Conservation (phyloP, 2,329 filamentous ascomycete genomes). For the Grosmannia serpens region DNA sequence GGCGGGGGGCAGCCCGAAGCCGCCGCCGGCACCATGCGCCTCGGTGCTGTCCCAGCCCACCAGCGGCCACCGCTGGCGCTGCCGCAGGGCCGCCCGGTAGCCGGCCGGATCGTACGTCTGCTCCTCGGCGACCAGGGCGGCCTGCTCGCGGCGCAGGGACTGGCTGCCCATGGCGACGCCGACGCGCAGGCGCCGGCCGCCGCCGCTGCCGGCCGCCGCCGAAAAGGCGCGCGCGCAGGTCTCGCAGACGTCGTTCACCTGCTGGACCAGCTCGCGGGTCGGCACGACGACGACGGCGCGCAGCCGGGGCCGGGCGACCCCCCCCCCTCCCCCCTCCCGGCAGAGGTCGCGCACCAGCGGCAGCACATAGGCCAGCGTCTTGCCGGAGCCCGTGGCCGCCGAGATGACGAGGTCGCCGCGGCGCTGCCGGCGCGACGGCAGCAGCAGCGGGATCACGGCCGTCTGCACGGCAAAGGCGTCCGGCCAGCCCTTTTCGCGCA, state of each 20-base stretch:
- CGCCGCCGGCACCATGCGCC: no score
- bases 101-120: slow-evolving; percentile 52
- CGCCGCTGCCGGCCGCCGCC: slow-evolving; percentile 24
- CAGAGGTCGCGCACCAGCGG: slow-evolving; percentile 73
- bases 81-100: slow-evolving; percentile 28
- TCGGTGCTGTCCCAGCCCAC: slow-evolving; percentile 1
- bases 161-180: slow-evolving; percentile 76
- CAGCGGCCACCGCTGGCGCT: slow-evolving; percentile 26
- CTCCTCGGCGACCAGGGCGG: slow-evolving; percentile 31
- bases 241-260: slow-evolving; percentile 70
- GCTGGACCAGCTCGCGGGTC: slow-evolving; percentile 79
- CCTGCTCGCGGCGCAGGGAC: slow-evolving; percentile 54
- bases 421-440: slow-evolving; percentile 47
- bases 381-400: slow-evolving; percentile 89
- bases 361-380: slow-evolving; percentile 83
- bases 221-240: slow-evolving; percentile 54
- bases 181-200: slow-evolving; percentile 59
- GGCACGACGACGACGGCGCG: slow-evolving; percentile 79
- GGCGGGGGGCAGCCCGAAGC: slow-evolving; percentile 13
- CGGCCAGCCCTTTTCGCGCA: slow-evolving; percentile 55
- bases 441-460: slow-evolving; percentile 66
- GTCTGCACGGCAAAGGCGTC: slow-evolving; percentile 72
- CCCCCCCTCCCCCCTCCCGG: slow-evolving; percentile 17
- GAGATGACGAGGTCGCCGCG: slow-evolving; percentile 78
- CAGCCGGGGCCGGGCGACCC: slow-evolving; percentile 45